Base-by-base conservation (phyloP, 2,329 filamentous ascomycete genomes). In the Lasiodiplodia theobromae region DNA sequence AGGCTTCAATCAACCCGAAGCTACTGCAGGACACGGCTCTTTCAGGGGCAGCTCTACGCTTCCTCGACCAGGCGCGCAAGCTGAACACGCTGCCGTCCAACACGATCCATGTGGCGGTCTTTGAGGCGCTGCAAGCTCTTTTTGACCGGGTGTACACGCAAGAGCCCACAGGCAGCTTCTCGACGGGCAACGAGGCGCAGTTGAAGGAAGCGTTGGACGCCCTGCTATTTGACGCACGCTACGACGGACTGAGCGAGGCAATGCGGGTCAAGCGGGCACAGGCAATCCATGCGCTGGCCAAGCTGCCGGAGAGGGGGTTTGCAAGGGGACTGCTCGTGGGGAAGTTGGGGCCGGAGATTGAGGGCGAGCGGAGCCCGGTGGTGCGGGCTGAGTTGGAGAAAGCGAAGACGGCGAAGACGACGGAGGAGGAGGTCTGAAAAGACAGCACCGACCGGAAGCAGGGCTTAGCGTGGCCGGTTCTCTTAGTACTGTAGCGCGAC, bases 181-280 rank as follows among this genome's bases (percentile, higher is more conserved):
- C 67, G 14, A 49, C 58, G 11, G 51, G 52, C 31, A 53, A 68
- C 37, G 57, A 68, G 37, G 12, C 38, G 18, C 60, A 71, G 31
- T 67, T 71, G 16, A 73, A 71, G n/a, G 49, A 69, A 3, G 67
- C 66, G 5, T 54, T 76, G 12, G 70, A 72, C 53, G 73, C 71
- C 49, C 16, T 75, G 10, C 67, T 77, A 2, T 75, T 77, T 63
- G 72, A 77, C 58, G 49, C 72, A 6, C 72, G 67, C 28, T 74
- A 74, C 53, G 73, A 74, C 37, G 74, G 73, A 2, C 66, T 76
- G 38, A 72, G 72, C 4, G 76, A 77, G 70, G 74, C 73, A 6
- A 73, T 75, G 68, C 68, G 75, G 38, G 57, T 75, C 57, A 73
- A 74, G 70, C 66, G 75, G 16, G 75, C 74, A 2, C 71, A 77